A percentile compares a stretch with the other conserved stretches of the same genome.
phyloP scores from a whole-genome alignment of 2,329 filamentous ascomycete species.

The Aspergillus brasiliensis region DNA sequence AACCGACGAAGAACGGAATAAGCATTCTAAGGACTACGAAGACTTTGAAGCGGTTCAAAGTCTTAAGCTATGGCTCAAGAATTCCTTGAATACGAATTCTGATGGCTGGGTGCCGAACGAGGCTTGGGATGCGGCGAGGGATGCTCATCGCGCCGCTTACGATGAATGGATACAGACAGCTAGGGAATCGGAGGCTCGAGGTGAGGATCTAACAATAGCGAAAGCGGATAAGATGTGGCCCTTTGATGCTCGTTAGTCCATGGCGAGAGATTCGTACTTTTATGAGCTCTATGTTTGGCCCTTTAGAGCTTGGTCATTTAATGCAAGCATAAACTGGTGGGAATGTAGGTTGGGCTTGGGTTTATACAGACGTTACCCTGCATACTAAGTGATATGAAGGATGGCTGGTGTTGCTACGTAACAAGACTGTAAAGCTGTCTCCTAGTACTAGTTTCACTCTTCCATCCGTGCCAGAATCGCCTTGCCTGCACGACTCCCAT shows the following conservation, averaged over 20 bases:
- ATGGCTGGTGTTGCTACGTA: neutral
- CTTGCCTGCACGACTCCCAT: conserved; percentile 58
- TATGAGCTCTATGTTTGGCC: too few species aligned
- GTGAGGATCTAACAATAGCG: conserved; percentile 24
- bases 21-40: conserved; percentile 31
- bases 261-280: conserved; percentile 13
- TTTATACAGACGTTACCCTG: too few species aligned
- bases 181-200: conserved; percentile 23
- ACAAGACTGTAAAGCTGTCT: neutral
- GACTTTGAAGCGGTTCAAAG: conserved; percentile 33
- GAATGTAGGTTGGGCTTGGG: too few species aligned
- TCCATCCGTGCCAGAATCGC: conserved; percentile 46
- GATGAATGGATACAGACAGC: conserved; percentile 33
- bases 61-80: conserved; percentile 31
- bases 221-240: conserved; percentile 32
- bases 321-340: too few species aligned
- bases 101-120: conserved; percentile 38
- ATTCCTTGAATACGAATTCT: conserved; percentile 30
- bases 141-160: conserved; percentile 31
- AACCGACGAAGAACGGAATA: conserved; percentile 26
- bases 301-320: too few species aligned
- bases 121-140: conserved; percentile 29
- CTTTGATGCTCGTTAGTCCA: too few species aligned
- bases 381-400: neutral
- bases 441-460: neutral